Base-by-base conservation (phyloP, 768 basidiomycete species). In the Holtermanniella nyarrowii region DNA sequence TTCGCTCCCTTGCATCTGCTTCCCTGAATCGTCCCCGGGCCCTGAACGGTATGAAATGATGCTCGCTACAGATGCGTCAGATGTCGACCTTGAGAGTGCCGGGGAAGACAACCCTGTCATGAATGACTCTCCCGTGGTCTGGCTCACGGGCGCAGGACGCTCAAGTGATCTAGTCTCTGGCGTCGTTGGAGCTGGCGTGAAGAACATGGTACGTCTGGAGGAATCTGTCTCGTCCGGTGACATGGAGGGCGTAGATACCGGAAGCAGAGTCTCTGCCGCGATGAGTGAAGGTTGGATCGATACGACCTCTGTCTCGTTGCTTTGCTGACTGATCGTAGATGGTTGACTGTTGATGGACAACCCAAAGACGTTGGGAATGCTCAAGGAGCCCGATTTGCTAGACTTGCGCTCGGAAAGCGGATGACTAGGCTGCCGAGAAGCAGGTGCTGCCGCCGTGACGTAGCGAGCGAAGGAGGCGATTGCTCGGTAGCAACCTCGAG, bases 401-500 rank as follows among this genome's bases (percentile, higher is more conserved):
- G n/a, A n/a, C n/a, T n/a, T n/a, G 31, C 31, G 16, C 10, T 37
- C 10, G 10, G 31, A 37, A 16, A 16, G 7, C 31, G 31, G 31
- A 7, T 37, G 31, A 37, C 31, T 37, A 16, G 31, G 31, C 31
- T 37, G 31, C 31, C 31, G n/a, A 0, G 63, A 60, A 12, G 57
- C 58, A 5, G 62, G 58, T 10, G 65, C 60, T 1, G 63, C 56
- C 16, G 65, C 60, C 2, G 73, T 72, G 26, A 71, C 68, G 43
- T 59, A 72, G 44, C 70, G 58, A 25, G 67, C 69, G 52, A 75
- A 76, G 13, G 64, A 65, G 3, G 74, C 67, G 31, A 75, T 74
- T 2, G 72, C 69, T 11, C 74, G 66, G 60, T 72, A 75, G 18
- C 66, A 60, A 31, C 72, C 73, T 57, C 71, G 66, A 26, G 74